Conservation (phyloP, 306 rosid species). For the Trifolium repens region DNA sequence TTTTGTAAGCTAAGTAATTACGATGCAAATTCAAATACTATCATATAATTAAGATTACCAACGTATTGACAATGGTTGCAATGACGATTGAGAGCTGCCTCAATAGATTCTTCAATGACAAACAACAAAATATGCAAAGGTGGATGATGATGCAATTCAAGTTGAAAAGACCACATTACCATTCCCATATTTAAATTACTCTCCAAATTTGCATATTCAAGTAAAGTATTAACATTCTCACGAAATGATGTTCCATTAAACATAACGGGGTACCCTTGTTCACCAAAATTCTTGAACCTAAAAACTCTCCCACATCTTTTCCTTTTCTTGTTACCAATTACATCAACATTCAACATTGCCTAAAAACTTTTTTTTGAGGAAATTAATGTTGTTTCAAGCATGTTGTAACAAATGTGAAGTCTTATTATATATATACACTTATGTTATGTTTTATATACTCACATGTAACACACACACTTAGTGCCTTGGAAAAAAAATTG, state of each 20-base stretch:
- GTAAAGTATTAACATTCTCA: constrained; percentile 69
- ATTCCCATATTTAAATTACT: constrained; percentile 49
- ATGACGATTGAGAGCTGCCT: constrained; percentile 49
- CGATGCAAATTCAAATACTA: not conserved
- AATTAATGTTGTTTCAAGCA: constrained; percentile 35
- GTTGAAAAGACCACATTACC: constrained; percentile 84
- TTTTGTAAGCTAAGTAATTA: not conserved
- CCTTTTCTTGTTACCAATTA: constrained; percentile 68
- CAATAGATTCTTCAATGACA: constrained; percentile 69
- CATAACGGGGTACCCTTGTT: constrained; percentile 69
- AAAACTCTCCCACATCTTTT: constrained; percentile 79
- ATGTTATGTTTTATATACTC: constrained; percentile 8
- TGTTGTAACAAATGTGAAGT: constrained; percentile 30
- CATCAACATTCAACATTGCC: constrained; percentile 65
- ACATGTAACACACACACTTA: constrained; percentile 53
- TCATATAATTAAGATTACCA: constrained; percentile 54
- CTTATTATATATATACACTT: constrained; percentile 28
- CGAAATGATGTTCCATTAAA: constrained; percentile 66
- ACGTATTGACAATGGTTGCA: constrained; percentile 86
- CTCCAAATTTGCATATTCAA: constrained; percentile 74
- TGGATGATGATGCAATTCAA: constrained; percentile 78
- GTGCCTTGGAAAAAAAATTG: constrained; percentile 69
- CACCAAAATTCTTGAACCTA: constrained; percentile 79
- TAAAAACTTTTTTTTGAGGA: not conserved
- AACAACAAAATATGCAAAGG: constrained; percentile 67